Conservation (phyloP, 352 stramenopile genomes). For the Phytophthora podocarpi region DNA sequence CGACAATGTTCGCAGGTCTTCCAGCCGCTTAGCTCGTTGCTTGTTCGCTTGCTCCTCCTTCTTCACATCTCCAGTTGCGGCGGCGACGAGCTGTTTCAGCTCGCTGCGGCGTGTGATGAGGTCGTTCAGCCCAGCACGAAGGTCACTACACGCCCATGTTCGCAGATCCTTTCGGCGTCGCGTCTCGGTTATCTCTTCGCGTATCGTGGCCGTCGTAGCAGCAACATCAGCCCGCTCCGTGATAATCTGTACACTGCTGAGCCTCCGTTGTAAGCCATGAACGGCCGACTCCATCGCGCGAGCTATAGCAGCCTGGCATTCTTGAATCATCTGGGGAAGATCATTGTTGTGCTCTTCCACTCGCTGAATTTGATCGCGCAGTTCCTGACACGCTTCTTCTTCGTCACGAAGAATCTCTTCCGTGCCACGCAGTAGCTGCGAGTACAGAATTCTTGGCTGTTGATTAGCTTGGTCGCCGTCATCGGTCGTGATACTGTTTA, state of each 20-base stretch:
- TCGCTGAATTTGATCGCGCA: slow-evolving; percentile 26
- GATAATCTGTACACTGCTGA: background rate
- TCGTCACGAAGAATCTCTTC: slow-evolving; percentile 34
- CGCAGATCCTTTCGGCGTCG: slow-evolving; percentile 55
- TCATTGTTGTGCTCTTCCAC: slow-evolving; percentile 35
- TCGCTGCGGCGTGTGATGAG: slow-evolving; percentile 58
- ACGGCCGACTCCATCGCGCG: slow-evolving; percentile 22
- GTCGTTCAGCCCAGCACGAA: slow-evolving; percentile 59
- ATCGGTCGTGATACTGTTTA: background rate
- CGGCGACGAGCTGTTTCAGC: slow-evolving; percentile 63
- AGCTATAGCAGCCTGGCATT: slow-evolving; percentile 25
- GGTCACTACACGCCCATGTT: slow-evolving; percentile 57
- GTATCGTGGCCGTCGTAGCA: slow-evolving; percentile 32
- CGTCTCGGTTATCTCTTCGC: slow-evolving; percentile 44
- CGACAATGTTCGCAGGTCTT: slow-evolving; percentile 35
- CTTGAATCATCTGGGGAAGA: slow-evolving; percentile 38
- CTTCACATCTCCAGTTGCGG: slow-evolving; percentile 51
- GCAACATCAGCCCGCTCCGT: slow-evolving; percentile 3
- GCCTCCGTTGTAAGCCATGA: background rate
- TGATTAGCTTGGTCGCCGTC: background rate
- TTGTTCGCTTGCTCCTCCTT: slow-evolving; percentile 60
- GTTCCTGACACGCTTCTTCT: slow-evolving; percentile 16
- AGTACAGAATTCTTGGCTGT: slow-evolving; percentile 31
- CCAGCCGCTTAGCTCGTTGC: slow-evolving; percentile 55
- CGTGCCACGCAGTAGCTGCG: slow-evolving; percentile 39